phyloP scores from a whole-genome alignment of 2,329 filamentous ascomycete genomes.

The Dactylellina parvicollis region DNA sequence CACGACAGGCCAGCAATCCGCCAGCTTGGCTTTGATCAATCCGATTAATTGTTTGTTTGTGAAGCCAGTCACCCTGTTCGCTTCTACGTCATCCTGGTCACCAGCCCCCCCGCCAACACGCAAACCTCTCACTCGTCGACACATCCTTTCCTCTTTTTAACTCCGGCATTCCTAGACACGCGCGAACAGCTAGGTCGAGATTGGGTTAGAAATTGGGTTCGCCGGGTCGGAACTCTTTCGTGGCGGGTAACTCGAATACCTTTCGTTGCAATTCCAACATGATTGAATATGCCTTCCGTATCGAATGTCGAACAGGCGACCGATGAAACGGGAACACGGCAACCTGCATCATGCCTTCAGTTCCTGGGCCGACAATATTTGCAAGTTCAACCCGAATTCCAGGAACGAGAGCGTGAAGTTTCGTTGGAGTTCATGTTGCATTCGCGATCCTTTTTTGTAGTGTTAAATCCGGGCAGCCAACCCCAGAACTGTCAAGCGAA shows the following conservation, averaged over 20 bases:
- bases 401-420: background rate
- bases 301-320: slow-evolving; percentile 2
- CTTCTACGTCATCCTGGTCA: slow-evolving; percentile 41
- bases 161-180: slow-evolving; percentile 6
- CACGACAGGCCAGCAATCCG: slow-evolving; percentile 4
- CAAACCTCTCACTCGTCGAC: slow-evolving; percentile 1
- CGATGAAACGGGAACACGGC: background rate
- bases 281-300: slow-evolving; percentile 9
- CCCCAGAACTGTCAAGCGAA: slow-evolving; percentile 37
- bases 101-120: slow-evolving; percentile 9
- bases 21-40: slow-evolving; percentile 1
- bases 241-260: slow-evolving; percentile 1
- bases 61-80: background rate
- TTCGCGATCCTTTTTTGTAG: slow-evolving; percentile 20
- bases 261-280: too few relatives aligned
- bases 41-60: background rate
- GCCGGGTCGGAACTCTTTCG: slow-evolving; percentile 25
- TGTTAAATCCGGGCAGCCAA: slow-evolving; percentile 22
- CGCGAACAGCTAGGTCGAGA: background rate
- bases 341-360: background rate
- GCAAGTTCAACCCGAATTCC: background rate
- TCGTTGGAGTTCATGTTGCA: slow-evolving; percentile 1
- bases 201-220: slow-evolving; percentile 4
- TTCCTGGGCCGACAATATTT: background rate
- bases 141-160: slow-evolving; percentile 30